A percentile compares a stretch with the other conserved stretches of the same genome.
phyloP scores from a whole-genome alignment of 2,329 filamentous ascomycete species.

The Karstenula rhodostoma region DNA sequence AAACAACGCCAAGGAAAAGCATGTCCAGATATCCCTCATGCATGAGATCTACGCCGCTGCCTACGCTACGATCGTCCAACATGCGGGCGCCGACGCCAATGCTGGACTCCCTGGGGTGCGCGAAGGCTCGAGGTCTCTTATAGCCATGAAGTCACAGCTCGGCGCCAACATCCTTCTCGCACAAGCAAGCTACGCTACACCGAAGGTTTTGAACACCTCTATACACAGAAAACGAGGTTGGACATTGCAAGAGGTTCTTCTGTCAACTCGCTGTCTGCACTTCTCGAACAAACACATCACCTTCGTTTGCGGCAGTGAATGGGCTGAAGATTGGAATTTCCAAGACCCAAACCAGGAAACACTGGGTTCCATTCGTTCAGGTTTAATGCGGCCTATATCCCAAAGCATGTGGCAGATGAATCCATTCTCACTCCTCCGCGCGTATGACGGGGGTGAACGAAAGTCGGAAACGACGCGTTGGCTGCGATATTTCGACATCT shows the following conservation, averaged over 20 bases:
- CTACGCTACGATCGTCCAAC: not conserved
- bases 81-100: not conserved
- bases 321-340: not conserved
- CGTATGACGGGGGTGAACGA: not conserved
- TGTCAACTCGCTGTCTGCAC: slow-evolving; percentile 2
- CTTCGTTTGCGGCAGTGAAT: slow-evolving; percentile 1
- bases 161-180: not conserved
- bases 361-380: not conserved
- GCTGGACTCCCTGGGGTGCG: not conserved
- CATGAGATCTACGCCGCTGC: slow-evolving; percentile 1
- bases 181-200: not conserved
- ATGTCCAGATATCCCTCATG: not conserved
- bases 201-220: not conserved
- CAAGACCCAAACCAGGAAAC: not conserved
- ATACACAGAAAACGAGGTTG: not conserved
- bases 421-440: not conserved
- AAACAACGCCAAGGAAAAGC: not conserved
- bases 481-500: slow-evolving; percentile 1
- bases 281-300: slow-evolving; percentile 3
- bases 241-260: not conserved
- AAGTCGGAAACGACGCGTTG: not conserved
- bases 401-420: not conserved
- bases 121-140: not conserved
- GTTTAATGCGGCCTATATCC: not conserved
- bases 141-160: not conserved